A percentile compares a stretch with the other conserved stretches of the same genome.
Conservation (phyloP, 345 rosid genomes). For the Aethionema arabicum region DNA sequence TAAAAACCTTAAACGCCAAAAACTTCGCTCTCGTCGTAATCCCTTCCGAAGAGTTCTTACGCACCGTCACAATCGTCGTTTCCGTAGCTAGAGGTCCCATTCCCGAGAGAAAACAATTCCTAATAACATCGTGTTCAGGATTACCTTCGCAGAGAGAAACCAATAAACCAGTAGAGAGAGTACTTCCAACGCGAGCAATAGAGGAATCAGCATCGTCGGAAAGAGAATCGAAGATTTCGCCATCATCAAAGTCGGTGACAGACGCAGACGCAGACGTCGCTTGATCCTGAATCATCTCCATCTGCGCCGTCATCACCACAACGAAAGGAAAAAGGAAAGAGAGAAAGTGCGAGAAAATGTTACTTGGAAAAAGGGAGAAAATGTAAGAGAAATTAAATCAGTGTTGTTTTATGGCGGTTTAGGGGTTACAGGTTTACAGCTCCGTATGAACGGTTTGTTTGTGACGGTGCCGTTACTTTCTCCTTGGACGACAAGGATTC, state of each 20-base stretch:
- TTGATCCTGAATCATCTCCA: neutral
- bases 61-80: constrained; percentile 39
- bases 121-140: constrained; percentile 20
- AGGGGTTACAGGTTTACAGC: neutral
- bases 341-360: neutral
- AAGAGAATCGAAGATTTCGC: neutral
- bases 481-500: constrained; percentile 27
- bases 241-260: constrained; percentile 5
- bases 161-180: constrained; percentile 26
- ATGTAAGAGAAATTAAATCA: constrained; percentile 4
- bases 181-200: neutral
- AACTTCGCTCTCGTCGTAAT: constrained; percentile 38
- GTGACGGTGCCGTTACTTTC: constrained; percentile 36
- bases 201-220: constrained; percentile 23
- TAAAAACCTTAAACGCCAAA: constrained; percentile 32
- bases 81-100: constrained; percentile 32
- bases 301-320: neutral
- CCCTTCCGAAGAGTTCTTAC: constrained; percentile 35
- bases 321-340: neutral
- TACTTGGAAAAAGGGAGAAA: neutral
- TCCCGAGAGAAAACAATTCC: constrained; percentile 31
- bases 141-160: constrained; percentile 36
- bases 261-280: neutral
- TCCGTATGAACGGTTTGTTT: constrained; percentile 22
- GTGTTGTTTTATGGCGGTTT: neutral